Evolutionary conservation across 768 basidiomycete genomes (phyloP).

Genomic region (Trametes coccinea): DNA sequence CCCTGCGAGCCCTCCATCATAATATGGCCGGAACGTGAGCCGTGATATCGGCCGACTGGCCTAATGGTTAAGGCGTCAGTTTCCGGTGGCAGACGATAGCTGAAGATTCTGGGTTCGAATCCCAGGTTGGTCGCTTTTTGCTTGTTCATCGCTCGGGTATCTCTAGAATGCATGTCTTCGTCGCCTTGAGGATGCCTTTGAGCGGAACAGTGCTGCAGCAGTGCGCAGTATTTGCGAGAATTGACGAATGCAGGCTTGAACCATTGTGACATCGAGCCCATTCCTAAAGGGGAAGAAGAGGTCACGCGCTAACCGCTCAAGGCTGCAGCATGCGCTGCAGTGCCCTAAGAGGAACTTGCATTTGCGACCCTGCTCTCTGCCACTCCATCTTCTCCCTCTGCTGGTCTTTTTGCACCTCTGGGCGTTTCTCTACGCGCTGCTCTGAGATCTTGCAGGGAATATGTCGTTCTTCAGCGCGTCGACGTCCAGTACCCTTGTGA

Average conservation of each 20-base stretch:
- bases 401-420: no score
- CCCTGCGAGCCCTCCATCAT: no score
- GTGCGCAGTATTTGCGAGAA: no score
- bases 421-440: no score
- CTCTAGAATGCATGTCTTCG: no score
- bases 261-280: conserved; percentile 1
- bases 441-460: not conserved
- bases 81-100: conserved; percentile 46
- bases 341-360: no score
- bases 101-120: conserved; percentile 66
- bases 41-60: conserved; percentile 48
- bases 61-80: conserved; percentile 67
- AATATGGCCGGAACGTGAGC: not conserved
- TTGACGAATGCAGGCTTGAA: not conserved
- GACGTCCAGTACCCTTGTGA: conserved; percentile 36
- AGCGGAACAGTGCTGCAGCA: no score
- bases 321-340: no score
- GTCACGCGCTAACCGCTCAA: conserved; percentile 13
- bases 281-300: conserved; percentile 27
- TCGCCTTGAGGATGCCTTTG: no score
- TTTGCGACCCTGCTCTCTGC: no score
- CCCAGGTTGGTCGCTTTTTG: conserved; percentile 57
- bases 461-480: conserved; percentile 48
- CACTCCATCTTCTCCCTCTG: no score
- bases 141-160: not conserved